Base-by-base conservation (phyloP, 78 protist species). In the Chrysochromulina tobinii region DNA sequence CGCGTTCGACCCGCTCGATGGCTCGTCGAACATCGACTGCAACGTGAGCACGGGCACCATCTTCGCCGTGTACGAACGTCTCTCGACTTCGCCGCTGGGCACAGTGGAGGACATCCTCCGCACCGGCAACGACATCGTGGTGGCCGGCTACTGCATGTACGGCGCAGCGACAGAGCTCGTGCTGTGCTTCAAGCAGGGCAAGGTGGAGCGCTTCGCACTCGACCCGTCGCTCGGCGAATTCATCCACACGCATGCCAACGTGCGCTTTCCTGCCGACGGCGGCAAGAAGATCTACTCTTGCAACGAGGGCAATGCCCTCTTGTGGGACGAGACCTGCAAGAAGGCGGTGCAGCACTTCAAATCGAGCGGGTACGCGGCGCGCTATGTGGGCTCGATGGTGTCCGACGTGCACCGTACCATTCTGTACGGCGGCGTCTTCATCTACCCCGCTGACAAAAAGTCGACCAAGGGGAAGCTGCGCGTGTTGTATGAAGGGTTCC, bases 301-400 rank as follows among this genome's bases (percentile, higher is more conserved):
- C 92, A 97, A 97, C 95, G 99, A 97, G 73, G 98, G 98, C 67
- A 97, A 97, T 92, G 25, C 92, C 1, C 23, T 51, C 53, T 81
- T 38, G 55, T 97, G 98, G 98, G 93, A 92, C 81, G 90, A 69
- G 83, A 81, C 90, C 21, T 84, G 92, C 61, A 3, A 23, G 5
- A 79, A 83, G 50, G 59, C 92, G 21, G 93, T 93, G 64, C 79
- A 61, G 15, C 2, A 87, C 11, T 92, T 92, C 90, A 94, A 94
- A 20, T 61, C 3, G 38, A 1, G 55, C 17, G 4, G n/a, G 3
- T 96, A 93, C 57, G 92, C 97, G 0, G 88, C 90, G 25, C 94
- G 99, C 77, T 98, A 97, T 83, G 93, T 97, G 23, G 98, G 99
- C 50, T 73, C 93, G 53, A 96, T 98, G 98, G 98, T 98, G 21